Percentiles rank a stretch among this genome's conserved stretches.
Conservation (phyloP, 352 stramenopile genomes). For the Pythium angustatum region DNA sequence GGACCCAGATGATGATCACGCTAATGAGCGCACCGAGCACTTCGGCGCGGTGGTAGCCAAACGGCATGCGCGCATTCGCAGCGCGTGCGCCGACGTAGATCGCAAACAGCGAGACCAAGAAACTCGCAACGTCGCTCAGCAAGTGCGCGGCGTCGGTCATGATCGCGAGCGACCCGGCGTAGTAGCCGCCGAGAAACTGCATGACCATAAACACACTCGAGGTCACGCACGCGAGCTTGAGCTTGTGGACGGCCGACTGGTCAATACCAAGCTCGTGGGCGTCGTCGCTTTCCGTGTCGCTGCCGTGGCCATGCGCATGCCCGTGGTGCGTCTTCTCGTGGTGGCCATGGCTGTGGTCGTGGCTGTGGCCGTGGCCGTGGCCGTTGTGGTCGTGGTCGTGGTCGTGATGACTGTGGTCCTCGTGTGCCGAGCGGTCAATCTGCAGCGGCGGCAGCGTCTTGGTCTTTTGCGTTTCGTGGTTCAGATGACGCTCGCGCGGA, state of each 20-base stretch:
- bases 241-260: constrained; percentile 60
- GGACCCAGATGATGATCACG: constrained; percentile 93
- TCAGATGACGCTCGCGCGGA: constrained; percentile 1
- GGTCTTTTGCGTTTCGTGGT: constrained; percentile 6
- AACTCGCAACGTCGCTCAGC: constrained; percentile 78
- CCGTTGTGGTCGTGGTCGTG: constrained; percentile 37
- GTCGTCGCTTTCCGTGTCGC: constrained; percentile 21
- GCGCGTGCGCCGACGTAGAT: constrained; percentile 71
- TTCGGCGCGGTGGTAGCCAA: constrained; percentile 96
- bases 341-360: constrained; percentile 29
- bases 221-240: constrained; percentile 74
- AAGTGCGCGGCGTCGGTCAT: constrained; percentile 88
- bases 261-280: constrained; percentile 32
- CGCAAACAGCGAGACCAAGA: constrained; percentile 81
- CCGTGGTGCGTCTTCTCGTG: constrained; percentile 23
- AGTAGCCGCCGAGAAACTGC: constrained; percentile 93
- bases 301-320: constrained; percentile 8
- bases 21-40: constrained; percentile 95
- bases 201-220: constrained; percentile 95
- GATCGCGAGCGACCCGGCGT: constrained; percentile 94
- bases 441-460: constrained; percentile 22
- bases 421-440: constrained; percentile 18
- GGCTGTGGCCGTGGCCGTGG: constrained; percentile 36
- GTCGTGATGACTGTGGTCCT: constrained; percentile 14
- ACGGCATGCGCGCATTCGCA: constrained; percentile 79